These are phyloP conservation scores for Fusarium sp. DNA, from an alignment of 2,329 filamentous ascomycete species.

Conservation along the genomic window DNA sequence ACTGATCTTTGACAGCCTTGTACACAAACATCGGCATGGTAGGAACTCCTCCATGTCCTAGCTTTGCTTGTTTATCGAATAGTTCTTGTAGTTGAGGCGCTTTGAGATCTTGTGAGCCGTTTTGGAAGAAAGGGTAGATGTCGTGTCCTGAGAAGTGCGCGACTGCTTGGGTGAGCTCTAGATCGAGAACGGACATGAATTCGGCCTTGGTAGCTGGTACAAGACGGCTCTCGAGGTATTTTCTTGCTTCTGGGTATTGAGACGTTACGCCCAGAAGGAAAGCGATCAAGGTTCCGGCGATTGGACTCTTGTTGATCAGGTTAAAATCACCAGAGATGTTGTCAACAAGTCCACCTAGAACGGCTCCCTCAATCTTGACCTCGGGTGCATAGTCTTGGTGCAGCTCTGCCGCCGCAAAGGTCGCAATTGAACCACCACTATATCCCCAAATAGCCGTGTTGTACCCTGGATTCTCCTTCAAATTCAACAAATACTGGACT, in stretches of 20 bases:
- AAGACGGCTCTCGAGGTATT: slow-evolving; percentile 24
- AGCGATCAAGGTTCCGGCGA: slow-evolving; percentile 24
- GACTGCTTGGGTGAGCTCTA: slow-evolving; percentile 27
- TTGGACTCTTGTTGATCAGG: slow-evolving; percentile 24
- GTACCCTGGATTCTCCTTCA: background rate
- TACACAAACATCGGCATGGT: slow-evolving; percentile 62
- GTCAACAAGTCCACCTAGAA: slow-evolving; percentile 37
- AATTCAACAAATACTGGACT: slow-evolving; percentile 39
- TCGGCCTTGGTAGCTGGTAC: slow-evolving; percentile 12
- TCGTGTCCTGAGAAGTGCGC: slow-evolving; percentile 36
- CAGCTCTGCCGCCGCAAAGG: slow-evolving; percentile 30
- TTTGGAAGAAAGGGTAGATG: slow-evolving; percentile 46
- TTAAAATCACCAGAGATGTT: slow-evolving; percentile 23
- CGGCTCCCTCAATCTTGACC: slow-evolving; percentile 14
- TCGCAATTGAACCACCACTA: slow-evolving; percentile 38
- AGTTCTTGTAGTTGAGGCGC: slow-evolving; percentile 32
- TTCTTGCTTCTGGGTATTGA: slow-evolving; percentile 28
- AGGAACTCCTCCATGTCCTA: slow-evolving; percentile 54
- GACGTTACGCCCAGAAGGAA: slow-evolving; percentile 32
- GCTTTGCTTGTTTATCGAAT: slow-evolving; percentile 46
- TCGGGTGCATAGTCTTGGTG: slow-evolving; percentile 29
- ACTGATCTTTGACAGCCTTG: slow-evolving; percentile 60
- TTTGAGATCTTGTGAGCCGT: slow-evolving; percentile 42
- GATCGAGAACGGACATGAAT: slow-evolving; percentile 5
- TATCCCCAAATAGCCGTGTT: slow-evolving; percentile 35